phyloP scores from a whole-genome alignment of 2,329 filamentous ascomycete species.

The Xylaria digitata region DNA sequence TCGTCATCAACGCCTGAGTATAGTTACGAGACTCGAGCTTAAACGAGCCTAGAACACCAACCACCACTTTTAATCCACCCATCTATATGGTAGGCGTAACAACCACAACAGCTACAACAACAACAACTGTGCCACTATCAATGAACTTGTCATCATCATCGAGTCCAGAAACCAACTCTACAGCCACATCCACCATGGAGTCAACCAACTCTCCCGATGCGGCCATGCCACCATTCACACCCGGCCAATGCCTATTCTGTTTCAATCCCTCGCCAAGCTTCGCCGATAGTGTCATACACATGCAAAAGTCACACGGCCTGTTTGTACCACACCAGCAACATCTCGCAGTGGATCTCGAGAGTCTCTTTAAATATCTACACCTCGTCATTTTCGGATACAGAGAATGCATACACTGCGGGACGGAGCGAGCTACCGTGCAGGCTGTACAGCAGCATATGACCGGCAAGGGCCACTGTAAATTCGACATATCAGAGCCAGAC shows the following conservation, averaged over 20 bases:
- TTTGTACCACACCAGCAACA: constrained; percentile 54
- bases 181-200: constrained; percentile 23
- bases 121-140: constrained; percentile 36
- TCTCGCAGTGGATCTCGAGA: constrained; percentile 59
- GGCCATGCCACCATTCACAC: constrained; percentile 40
- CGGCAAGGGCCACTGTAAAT: constrained; percentile 46
- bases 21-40: neutral
- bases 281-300: constrained; percentile 53
- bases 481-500: constrained; percentile 41
- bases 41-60: neutral
- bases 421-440: constrained; percentile 54
- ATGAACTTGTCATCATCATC: constrained; percentile 37
- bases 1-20: neutral
- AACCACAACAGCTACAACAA: constrained; percentile 34
- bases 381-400: constrained; percentile 60
- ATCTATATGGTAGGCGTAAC: constrained; percentile 37
- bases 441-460: constrained; percentile 59
- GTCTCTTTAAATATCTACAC: constrained; percentile 60
- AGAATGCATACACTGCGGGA: constrained; percentile 64
- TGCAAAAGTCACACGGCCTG: constrained; percentile 61
- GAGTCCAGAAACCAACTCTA: constrained; percentile 27
- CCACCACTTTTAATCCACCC: constrained; percentile 19
- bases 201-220: constrained; percentile 29
- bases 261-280: constrained; percentile 34
- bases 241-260: constrained; percentile 47